Evolutionary conservation across 371 early-diverging fungal genomes (phyloP), one percentile per base, ranked within the genome.

Genomic region (Saksenaea oblongispora): DNA sequence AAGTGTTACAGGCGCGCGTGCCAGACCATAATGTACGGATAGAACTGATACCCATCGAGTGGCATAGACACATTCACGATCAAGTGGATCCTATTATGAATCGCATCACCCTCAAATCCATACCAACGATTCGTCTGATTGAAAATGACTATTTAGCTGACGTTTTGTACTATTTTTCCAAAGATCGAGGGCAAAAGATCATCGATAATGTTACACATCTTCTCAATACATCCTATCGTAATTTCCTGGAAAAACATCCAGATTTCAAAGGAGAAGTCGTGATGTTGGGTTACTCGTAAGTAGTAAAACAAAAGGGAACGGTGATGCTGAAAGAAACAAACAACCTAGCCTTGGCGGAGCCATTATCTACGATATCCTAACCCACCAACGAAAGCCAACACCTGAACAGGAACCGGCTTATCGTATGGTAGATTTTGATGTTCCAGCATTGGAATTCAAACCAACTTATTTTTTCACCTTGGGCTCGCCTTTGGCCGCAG

Each of bases 141-240:
- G 84, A 85, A 71, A 90, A 90, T 56, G 88, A 90, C 44, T 86
- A 86, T 53, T 69, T 90, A 13, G 85, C 87, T 4, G 91, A 90
- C 61, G 85, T 87, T 4, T 65, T 90, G 13, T 89, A 76, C 66
- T 90, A 83, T 31, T 76, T 83, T 56, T 78, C 83, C 34, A 79
- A 80, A 54, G 78, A 76, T n/a, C 67, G 87, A 37, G 89, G 87
- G 2, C 82, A 86, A 66, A 73, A 62, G 34, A 83, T 90, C 41
- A 47, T 87, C 0, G 76, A 83, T 41, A 78, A 87, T 59, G 84
- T 89, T 34, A 84, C 87, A 8, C 42, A 76, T 4, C 60, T 78
- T 15, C 78, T 88, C 53, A 90, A 90, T 65, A 69, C 78, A 3
- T 78, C 82, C 1, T 84, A 88, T 66, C 71, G 65, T 26, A 74